phyloP scores from a whole-genome alignment of 1,284 basidiomycete genomes.

The Ustilago esculenta region DNA sequence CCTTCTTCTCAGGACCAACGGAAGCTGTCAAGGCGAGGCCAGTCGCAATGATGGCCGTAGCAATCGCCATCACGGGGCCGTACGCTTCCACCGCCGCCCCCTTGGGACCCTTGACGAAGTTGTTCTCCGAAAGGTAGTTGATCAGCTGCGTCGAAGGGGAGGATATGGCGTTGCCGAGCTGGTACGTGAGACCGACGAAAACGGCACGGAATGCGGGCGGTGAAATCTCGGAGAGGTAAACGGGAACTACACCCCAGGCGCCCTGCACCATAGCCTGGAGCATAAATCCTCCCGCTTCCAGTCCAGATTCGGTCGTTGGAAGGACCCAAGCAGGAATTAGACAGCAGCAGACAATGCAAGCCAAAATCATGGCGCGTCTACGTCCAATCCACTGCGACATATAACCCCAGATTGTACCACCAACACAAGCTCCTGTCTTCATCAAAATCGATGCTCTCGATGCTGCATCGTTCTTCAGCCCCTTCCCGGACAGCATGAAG shows the following conservation, averaged over 20 bases:
- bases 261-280: constrained; percentile 54
- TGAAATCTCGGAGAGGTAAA: constrained; percentile 46
- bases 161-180: constrained; percentile 59
- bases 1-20: constrained; percentile 52
- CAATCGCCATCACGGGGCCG: constrained; percentile 51
- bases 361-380: constrained; percentile 46
- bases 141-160: constrained; percentile 66
- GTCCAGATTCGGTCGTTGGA: constrained; percentile 38
- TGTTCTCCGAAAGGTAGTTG: constrained; percentile 51
- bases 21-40: constrained; percentile 34
- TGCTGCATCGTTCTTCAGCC: constrained; percentile 35
- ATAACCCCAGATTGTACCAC: constrained; percentile 53
- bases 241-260: constrained; percentile 51
- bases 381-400: constrained; percentile 53
- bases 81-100: constrained; percentile 43
- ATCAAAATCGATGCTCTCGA: constrained; percentile 51
- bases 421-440: constrained; percentile 47
- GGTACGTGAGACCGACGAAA: constrained; percentile 53
- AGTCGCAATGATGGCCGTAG: constrained; percentile 49
- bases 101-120: constrained; percentile 9
- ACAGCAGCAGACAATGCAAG: constrained; percentile 28
- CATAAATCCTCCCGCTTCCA: constrained; percentile 52
- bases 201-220: constrained; percentile 51
- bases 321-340: constrained; percentile 59
- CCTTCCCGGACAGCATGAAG: constrained; percentile 46